Conservation (phyloP, 257 asterid species). For the Ligustrum vulgare region DNA sequence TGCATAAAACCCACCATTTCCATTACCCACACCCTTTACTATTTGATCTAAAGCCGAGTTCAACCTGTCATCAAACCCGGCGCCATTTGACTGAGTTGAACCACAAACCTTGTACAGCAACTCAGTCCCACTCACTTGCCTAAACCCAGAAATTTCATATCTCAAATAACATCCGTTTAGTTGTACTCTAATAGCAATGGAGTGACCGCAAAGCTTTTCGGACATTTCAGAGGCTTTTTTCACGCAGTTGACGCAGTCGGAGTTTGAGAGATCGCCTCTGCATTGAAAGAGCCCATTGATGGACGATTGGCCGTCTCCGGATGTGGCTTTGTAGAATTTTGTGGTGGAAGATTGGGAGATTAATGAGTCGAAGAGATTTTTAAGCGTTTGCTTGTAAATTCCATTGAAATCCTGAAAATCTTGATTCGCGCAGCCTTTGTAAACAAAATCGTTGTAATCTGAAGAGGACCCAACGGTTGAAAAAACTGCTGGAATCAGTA, state of each 20-base stretch:
- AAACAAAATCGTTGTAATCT: conserved; percentile 53
- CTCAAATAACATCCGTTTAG: conserved; percentile 61
- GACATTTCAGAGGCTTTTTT: conserved; percentile 35
- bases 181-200: conserved; percentile 69
- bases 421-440: conserved; percentile 87
- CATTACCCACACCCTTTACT: conserved; percentile 49
- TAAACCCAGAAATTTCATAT: conserved; percentile 60
- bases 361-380: conserved; percentile 40
- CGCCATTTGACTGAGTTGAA: conserved; percentile 59
- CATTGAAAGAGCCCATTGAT: conserved; percentile 71
- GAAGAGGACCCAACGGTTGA: conserved; percentile 33
- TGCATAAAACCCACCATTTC: conserved; percentile 59
- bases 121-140: conserved; percentile 49
- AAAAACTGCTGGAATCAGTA: conserved; percentile 21
- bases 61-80: conserved; percentile 58
- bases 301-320: conserved; percentile 47
- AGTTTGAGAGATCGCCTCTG: conserved; percentile 68
- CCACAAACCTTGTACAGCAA: conserved; percentile 67
- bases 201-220: conserved; percentile 46
- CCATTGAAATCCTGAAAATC: conserved; percentile 52
- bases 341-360: conserved; percentile 57
- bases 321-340: conserved; percentile 59
- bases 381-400: conserved; percentile 43
- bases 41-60: conserved; percentile 61
- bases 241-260: conserved; percentile 57